phyloP scores from a whole-genome alignment of 768 basidiomycete genomes.

The Symmetrospora coprosmae region DNA sequence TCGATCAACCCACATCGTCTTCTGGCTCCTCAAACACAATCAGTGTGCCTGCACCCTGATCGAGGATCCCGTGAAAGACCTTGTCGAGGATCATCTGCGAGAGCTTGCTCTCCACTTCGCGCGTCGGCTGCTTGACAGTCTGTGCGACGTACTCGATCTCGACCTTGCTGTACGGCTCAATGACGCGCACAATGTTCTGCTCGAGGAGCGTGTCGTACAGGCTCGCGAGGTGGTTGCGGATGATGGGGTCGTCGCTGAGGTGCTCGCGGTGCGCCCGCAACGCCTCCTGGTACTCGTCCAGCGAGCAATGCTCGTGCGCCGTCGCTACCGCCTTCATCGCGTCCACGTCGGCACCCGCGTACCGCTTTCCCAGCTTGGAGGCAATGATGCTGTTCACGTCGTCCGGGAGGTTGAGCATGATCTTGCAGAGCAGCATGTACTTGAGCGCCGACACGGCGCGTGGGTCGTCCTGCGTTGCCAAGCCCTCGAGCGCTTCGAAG shows the following conservation, averaged over 20 bases:
- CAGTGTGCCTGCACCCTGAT: conserved; percentile 82
- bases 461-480: conserved; percentile 61
- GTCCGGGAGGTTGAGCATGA: conserved; percentile 82
- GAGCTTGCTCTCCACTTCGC: conserved; percentile 38
- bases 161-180: conserved; percentile 87
- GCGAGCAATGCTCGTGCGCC: conserved; percentile 79
- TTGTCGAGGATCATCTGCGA: conserved; percentile 98
- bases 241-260: conserved; percentile 85
- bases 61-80: conserved; percentile 83
- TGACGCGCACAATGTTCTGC: conserved; percentile 85
- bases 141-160: conserved; percentile 79
- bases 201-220: conserved; percentile 91
- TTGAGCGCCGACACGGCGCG: conserved; percentile 72
- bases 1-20: conserved; percentile 43
- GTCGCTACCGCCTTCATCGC: conserved; percentile 89
- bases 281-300: conserved; percentile 77
- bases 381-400: conserved; percentile 75
- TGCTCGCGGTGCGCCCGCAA: conserved; percentile 73
- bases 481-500: conserved; percentile 87
- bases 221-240: conserved; percentile 81
- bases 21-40: conserved; percentile 78
- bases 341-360: conserved; percentile 78
- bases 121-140: conserved; percentile 45
- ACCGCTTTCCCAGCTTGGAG: conserved; percentile 75
- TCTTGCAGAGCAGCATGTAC: conserved; percentile 95